Conservation (phyloP, 306 rosid species). For the Prosopis cineraria region DNA sequence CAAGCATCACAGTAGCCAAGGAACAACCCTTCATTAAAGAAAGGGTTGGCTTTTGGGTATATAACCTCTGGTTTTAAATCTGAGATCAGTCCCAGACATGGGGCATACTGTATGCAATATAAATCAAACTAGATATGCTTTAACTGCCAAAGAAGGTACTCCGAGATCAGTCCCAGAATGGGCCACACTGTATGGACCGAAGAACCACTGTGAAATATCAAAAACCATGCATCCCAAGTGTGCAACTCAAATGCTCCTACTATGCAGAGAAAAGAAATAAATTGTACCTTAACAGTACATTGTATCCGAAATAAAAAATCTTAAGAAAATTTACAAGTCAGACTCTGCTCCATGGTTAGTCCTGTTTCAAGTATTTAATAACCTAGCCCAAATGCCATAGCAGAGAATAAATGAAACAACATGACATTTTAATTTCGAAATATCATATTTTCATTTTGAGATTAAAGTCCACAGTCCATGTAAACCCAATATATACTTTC, state of each 20-base stretch:
- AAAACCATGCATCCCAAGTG: not conserved
- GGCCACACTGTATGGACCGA: conserved; percentile 5
- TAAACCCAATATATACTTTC: not conserved
- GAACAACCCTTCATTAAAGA: not conserved
- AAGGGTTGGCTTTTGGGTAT: not conserved
- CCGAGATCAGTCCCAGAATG: conserved; percentile 4
- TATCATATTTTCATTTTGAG: not conserved
- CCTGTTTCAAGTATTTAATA: not conserved
- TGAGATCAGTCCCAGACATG: too few relatives aligned
- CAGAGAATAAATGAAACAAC: conserved; percentile 5
- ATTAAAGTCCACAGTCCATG: not conserved
- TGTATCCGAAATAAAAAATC: not conserved
- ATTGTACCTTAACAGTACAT: not conserved
- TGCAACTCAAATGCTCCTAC: not conserved
- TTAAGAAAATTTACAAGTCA: not conserved
- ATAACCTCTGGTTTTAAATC: conserved; percentile 25
- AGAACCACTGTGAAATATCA: conserved; percentile 16
- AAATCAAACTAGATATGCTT: conserved; percentile 26
- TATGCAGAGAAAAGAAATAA: not conserved
- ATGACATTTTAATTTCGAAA: not conserved
- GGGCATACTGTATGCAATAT: too few relatives aligned
- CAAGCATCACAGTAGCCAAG: conserved; percentile 17
- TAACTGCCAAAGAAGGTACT: conserved; percentile 32
- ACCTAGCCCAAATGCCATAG: not conserved
- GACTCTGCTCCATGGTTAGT: not conserved